These are phyloP conservation scores for Erigeron philadelphicus DNA, from an alignment of 140 eudicot genomes.

Conservation along the genomic window DNA sequence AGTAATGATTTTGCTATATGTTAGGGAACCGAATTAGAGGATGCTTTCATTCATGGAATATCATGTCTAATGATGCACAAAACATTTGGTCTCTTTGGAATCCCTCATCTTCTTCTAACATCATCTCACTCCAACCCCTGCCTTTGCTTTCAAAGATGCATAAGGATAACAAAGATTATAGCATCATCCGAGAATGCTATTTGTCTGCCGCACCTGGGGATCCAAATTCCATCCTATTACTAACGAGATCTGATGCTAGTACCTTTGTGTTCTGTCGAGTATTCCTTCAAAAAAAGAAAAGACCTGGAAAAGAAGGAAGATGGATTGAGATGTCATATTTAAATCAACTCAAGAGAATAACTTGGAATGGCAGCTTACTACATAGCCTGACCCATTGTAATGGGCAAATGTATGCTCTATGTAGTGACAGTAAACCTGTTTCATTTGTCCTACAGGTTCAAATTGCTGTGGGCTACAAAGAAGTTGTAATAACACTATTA, in stretches of 20 bases:
- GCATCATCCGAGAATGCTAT: background rate
- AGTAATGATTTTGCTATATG: too few species aligned
- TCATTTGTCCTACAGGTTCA: background rate
- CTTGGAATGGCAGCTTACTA: background rate
- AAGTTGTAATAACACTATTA: constrained; percentile 8
- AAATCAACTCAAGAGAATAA: background rate
- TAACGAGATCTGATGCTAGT: background rate
- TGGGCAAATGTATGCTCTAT: constrained; percentile 22
- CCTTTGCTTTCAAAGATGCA: background rate
- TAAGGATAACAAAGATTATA: background rate
- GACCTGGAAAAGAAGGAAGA: background rate
- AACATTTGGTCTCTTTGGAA: constrained; percentile 21
- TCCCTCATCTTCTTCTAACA: background rate
- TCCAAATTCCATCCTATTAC: constrained; percentile 17
- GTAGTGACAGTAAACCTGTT: too few species aligned
- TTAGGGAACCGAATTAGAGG: constrained; percentile 18
- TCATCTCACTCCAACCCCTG: constrained; percentile 8
- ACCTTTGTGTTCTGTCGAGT: constrained; percentile 16
- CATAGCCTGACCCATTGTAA: background rate
- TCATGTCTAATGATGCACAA: constrained; percentile 7
- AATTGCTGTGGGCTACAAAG: background rate
- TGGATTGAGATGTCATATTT: constrained; percentile 22
- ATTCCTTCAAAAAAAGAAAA: background rate
- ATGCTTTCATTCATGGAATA: constrained; percentile 23
- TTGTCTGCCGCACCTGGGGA: constrained; percentile 23